Conservation (phyloP, 345 rosid genomes). For the Microcos paniculata region DNA sequence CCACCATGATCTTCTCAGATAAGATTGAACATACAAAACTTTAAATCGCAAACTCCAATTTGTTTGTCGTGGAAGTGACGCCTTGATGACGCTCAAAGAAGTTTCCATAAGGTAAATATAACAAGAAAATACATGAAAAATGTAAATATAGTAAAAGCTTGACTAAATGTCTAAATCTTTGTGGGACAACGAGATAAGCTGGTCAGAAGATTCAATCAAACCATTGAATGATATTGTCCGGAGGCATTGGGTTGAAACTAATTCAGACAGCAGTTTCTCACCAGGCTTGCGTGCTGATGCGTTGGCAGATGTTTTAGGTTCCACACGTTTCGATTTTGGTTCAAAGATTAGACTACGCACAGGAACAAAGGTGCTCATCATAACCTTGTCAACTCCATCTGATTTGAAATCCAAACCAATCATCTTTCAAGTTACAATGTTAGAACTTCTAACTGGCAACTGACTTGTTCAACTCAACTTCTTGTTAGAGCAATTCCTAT, state of each 20-base stretch:
- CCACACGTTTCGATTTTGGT: neutral
- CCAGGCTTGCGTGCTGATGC: neutral
- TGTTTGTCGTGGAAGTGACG: constrained; percentile 7
- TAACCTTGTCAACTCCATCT: too few relatives aligned
- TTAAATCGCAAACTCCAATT: neutral
- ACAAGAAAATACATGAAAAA: too few relatives aligned
- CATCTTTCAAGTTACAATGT: too few relatives aligned
- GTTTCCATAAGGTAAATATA: neutral
- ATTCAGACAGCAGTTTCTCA: neutral
- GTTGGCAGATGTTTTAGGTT: neutral
- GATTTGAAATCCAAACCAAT: too few relatives aligned
- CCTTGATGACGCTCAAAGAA: neutral
- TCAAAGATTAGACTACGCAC: too few relatives aligned
- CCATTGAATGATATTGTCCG: constrained; percentile 4
- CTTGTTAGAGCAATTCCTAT: too few relatives aligned
- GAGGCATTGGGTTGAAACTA: neutral
- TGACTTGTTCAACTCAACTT: too few relatives aligned
- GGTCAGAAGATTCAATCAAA: constrained; percentile 2
- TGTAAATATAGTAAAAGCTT: too few relatives aligned
- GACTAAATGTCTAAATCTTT: too few relatives aligned
- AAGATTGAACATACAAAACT: neutral
- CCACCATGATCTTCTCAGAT: neutral
- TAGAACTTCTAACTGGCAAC: too few relatives aligned
- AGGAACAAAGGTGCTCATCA: neutral
- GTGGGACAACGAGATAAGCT: neutral